Evolutionary conservation across 345 rosid species (phyloP), one percentile per base, ranked within the genome.

Genomic region (Noccaea caerulescens): DNA sequence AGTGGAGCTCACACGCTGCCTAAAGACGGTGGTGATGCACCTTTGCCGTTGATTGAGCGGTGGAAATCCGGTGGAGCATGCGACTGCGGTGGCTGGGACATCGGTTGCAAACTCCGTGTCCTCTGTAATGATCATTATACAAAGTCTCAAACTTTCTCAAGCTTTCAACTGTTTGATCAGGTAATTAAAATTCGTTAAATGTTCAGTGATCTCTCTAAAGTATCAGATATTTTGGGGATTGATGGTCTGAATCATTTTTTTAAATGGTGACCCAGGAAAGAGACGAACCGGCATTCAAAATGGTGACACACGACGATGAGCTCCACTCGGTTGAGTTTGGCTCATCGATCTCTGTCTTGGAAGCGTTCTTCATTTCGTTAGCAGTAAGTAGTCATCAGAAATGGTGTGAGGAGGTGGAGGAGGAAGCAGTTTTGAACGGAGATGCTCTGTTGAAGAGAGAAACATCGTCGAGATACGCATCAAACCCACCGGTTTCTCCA

Each of bases 71-170:
- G 92, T 71, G 97, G 96, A 70, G 61, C 78, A 14, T 93, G 98
- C 32, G 97, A 93, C 68, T 93, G 97, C 52, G 98, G 98, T 53
- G 98, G 98, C 18, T 93, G 98, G 98, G 98, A 93, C 80, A 80
- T 88, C 12, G 98, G 97, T 59, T 93, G 98, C 69, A 80, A 84
- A 70, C 77, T 88, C 1, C 82, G 81, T 1, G 69, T 84, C 18
- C 81, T 93, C 27, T 73, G 86, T 54, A 74, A 76, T 59, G 69
- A 69, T 62, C 77, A 66, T 66, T 76, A 65, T 10, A 45, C 41
- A 58, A 74, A 49, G 55, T 56, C 43, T 67, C n/a, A 20, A 12
- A 44, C 75, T 74, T 58, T 61, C 59, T 58, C 82, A 36, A 64
- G 61, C 73, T 76, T 88, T 55, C 79, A 88, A 60, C 82, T 93